Percentiles rank a stretch among this genome's conserved stretches.
These are phyloP conservation scores for Nemania serpens DNA, from an alignment of 2,329 filamentous ascomycete species.

Conservation along the genomic window DNA sequence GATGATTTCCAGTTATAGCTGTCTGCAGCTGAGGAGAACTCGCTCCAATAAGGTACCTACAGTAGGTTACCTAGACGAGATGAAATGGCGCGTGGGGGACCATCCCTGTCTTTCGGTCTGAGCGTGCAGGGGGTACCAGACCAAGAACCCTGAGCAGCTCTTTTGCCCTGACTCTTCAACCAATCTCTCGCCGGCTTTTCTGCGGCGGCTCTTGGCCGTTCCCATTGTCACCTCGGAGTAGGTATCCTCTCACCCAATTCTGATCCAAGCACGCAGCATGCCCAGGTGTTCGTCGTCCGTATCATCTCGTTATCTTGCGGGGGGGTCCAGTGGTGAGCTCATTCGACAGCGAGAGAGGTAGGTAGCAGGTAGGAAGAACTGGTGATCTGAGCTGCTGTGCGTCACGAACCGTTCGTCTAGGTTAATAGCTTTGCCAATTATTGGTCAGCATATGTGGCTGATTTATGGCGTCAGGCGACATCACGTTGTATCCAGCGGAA, in stretches of 20 bases:
- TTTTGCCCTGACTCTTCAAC: not conserved
- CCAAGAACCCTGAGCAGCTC: too few relatives aligned
- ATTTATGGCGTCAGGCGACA: not conserved
- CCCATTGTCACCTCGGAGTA: constrained; percentile 4
- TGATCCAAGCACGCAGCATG: not conserved
- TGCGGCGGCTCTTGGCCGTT: constrained; percentile 7
- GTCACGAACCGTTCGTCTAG: constrained; percentile 6
- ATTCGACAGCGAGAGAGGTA: not conserved
- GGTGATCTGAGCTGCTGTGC: not conserved
- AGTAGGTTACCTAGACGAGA: constrained; percentile 3
- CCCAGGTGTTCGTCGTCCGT: constrained; percentile 2
- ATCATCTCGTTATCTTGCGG: not conserved
- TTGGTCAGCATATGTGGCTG: constrained; percentile 1
- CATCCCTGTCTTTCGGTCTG: constrained; percentile 15
- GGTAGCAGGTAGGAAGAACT: too few relatives aligned
- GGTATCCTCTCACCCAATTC: not conserved
- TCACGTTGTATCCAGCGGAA: not conserved
- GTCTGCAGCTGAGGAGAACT: constrained; percentile 21
- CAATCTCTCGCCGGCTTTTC: constrained; percentile 1
- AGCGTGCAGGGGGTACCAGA: constrained; percentile 1
- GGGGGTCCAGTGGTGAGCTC: constrained; percentile 2
- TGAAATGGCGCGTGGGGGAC: constrained; percentile 30
- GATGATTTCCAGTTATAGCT: constrained; percentile 27
- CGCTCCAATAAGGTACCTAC: constrained; percentile 27
- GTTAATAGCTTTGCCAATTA: not conserved